Evolutionary conservation across 176 grass and related monocot genomes (phyloP), one percentile per base, ranked within the genome.

Genomic region (Oryza brachyantha): DNA sequence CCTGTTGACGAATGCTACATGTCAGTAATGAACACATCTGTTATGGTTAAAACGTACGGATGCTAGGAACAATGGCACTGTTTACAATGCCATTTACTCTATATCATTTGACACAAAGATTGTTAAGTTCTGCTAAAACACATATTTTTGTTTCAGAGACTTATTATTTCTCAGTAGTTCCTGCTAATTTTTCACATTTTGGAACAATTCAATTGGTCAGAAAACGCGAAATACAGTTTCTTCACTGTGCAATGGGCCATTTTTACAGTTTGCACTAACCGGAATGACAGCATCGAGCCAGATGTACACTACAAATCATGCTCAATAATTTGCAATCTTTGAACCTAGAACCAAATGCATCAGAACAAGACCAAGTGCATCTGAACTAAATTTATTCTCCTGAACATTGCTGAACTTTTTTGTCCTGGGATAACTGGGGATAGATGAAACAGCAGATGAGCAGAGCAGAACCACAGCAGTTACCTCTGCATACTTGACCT

Each of bases 401-500:
- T 50, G 16, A 50, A 50, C 16, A 50, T 50, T 50, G 21, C 45
- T 19, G 13, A 17, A 50, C 17, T 7, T 50, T 50, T 21, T 21
- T 50, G 4, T 50, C 46, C 46, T 55, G 7, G 9, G 22, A 55
- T 55, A 22, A 55, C 52, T 1, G 21, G 19, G 29, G 3, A 4
- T 34, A 39, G 40, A 14, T 5, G 5, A 29, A 73, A 66, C 81
- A 59, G 41, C 81, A 57, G 41, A 73, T 57, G 73, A 59, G 41
- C 81, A 57, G 41, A 61, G 17, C 55, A 72, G 19, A 12, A 48
- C 25, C 22, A 17, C 10, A 29, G 39, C 29, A 2, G 31, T 17
- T 93, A 91, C 91, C 86, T 91, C 89, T 17, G 73, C 77, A 61
- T 88, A 88, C 34, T 83, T 87, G n/a, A 83, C 37, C 52, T 83